phyloP scores from a whole-genome alignment of 345 rosid species.

The Heritiera fomes region DNA sequence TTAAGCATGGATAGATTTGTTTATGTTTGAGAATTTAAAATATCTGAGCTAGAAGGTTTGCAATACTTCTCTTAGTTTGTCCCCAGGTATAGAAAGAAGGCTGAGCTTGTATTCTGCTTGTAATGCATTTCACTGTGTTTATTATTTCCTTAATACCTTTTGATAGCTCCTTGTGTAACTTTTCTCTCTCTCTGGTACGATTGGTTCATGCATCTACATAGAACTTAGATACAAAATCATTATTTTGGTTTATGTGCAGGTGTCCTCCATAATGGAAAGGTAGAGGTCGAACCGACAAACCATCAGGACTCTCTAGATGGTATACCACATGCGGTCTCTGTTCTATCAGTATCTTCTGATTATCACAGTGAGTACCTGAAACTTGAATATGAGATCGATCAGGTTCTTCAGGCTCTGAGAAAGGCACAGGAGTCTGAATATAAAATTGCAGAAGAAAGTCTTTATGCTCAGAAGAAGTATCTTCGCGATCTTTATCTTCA shows the following conservation, averaged over 20 bases:
- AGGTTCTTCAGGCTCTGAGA: slow-evolving; percentile 54
- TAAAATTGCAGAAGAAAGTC: slow-evolving; percentile 60
- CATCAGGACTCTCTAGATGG: slow-evolving; percentile 32
- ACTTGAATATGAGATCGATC: slow-evolving; percentile 63
- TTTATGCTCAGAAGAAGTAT: slow-evolving; percentile 57
- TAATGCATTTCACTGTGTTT: neutral
- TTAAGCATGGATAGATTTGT: slow-evolving; percentile 9
- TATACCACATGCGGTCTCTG: slow-evolving; percentile 24
- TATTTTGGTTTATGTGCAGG: slow-evolving; percentile 33
- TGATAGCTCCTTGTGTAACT: neutral
- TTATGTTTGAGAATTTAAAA: slow-evolving; percentile 4
- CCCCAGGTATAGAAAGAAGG: neutral
- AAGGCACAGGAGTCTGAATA: slow-evolving; percentile 65
- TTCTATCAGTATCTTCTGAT: slow-evolving; percentile 41
- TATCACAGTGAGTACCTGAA: slow-evolving; percentile 45
- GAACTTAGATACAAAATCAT: neutral
- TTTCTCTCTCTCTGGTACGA: neutral
- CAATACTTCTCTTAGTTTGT: neutral
- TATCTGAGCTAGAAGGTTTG: neutral
- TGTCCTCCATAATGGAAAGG: slow-evolving; percentile 36
- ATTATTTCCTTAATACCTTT: neutral
- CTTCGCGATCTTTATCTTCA: slow-evolving; percentile 59
- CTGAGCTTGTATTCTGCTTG: neutral
- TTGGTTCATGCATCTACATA: neutral
- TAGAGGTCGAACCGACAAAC: slow-evolving; percentile 27